Conservation (phyloP, 1,139 yeast species). For the Pichia sp. region DNA sequence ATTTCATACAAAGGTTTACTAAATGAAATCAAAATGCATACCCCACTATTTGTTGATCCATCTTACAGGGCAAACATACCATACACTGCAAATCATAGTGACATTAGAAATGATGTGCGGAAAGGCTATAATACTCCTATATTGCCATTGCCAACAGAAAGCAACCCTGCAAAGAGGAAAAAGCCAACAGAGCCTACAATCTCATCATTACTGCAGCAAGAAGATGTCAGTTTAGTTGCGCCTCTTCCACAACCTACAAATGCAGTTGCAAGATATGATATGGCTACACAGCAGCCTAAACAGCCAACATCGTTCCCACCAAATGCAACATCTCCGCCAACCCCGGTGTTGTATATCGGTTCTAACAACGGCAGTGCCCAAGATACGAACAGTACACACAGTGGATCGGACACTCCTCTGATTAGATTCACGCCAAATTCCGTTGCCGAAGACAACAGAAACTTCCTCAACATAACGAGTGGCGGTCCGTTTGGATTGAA, state of each 20-base stretch:
- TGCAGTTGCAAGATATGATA: not conserved
- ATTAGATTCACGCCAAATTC: not conserved
- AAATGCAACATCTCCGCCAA: slow-evolving; percentile 8
- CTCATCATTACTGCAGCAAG: not conserved
- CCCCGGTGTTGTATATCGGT: slow-evolving; percentile 5
- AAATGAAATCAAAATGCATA: slow-evolving; percentile 14
- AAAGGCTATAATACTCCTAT: not conserved
- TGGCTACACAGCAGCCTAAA: not conserved
- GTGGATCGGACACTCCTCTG: not conserved
- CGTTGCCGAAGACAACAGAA: not conserved
- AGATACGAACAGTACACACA: not conserved
- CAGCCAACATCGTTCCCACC: not conserved
- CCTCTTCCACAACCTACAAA: not conserved
- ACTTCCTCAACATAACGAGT: not conserved
- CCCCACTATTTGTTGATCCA: slow-evolving; percentile 8
- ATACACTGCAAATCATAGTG: not conserved
- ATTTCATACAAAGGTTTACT: slow-evolving; percentile 20
- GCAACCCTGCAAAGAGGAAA: not conserved
- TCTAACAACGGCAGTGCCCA: not conserved
- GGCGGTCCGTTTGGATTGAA: not conserved
- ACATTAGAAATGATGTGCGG: slow-evolving; percentile 2
- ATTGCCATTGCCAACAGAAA: not conserved
- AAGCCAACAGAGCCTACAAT: not conserved
- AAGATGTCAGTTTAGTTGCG: not conserved
- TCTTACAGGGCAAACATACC: not conserved